Percentiles rank a stretch among this genome's conserved stretches.
phyloP scores from a whole-genome alignment of 495 filamentous ascomycete species.

The Penicillium cosmopolitanum region DNA sequence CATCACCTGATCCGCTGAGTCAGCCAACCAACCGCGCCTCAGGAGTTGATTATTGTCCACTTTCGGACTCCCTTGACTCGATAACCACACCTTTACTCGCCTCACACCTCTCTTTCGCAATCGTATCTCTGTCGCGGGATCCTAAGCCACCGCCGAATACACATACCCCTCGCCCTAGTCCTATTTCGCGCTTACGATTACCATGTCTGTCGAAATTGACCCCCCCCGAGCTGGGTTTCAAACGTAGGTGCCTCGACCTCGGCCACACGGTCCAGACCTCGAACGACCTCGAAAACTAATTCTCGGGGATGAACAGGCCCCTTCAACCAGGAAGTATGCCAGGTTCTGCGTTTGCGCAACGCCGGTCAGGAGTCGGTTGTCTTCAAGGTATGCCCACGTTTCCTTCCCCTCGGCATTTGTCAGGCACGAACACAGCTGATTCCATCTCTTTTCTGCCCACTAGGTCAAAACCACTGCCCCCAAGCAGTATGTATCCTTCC shows the following conservation, averaged over 20 bases:
- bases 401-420: conserved; percentile 14
- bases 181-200: conserved; percentile 30
- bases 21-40: conserved; percentile 22
- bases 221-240: conserved; percentile 89
- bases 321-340: conserved; percentile 88
- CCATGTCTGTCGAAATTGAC: conserved; percentile 93
- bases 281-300: conserved; percentile 24
- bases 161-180: background rate
- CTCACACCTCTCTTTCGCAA: conserved; percentile 18
- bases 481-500: conserved; percentile 77
- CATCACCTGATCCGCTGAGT: conserved; percentile 37
- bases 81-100: conserved; percentile 15
- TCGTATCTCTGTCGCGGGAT: conserved; percentile 20
- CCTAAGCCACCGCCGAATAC: conserved; percentile 4
- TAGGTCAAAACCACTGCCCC: conserved; percentile 99
- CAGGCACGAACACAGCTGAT: conserved; percentile 26
- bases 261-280: conserved; percentile 6
- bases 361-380: conserved; percentile 77
- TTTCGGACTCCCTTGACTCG: conserved; percentile 27
- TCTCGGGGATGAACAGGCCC: conserved; percentile 63
- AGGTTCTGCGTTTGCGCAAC: conserved; percentile 81
- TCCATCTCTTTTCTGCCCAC: conserved; percentile 10
- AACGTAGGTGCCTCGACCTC: conserved; percentile 62
- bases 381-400: conserved; percentile 76
- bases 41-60: conserved; percentile 31